Base-by-base conservation (phyloP, 495 filamentous ascomycete genomes). In the Poronia punctata region DNA sequence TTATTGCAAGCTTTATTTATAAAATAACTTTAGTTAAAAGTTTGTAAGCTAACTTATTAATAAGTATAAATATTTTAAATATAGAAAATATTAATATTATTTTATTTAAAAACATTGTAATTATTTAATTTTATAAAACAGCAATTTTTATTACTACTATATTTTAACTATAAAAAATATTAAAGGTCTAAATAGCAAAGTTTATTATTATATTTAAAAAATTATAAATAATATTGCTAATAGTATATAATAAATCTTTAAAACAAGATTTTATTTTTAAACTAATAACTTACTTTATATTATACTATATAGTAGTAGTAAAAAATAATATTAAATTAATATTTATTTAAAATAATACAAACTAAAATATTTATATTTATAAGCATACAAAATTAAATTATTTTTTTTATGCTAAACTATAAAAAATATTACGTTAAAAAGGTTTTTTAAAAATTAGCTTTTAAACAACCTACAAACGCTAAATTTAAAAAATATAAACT, bases 41-140 rank as follows among this genome's bases (percentile, higher is more conserved):
- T 11, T 21, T 38, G 10, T 38, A 38, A 38, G 12, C 11, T 29
- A 29, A 29, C 11, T 7, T 38, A 14, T 9, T 38, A 7, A 19
- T 38, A 14, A 38, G 14, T 4, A 38, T 38, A 29, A 38, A 38
- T 38, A 38, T 38, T 18, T 38, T 38, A 18, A 38, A 38, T 19
- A 1, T 26, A 15, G 28, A 38, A 19, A 2, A 38, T 9, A 4
- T 38, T 5, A 29, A 38, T 21, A 28, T 38, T 29, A 29, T 38
- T 19, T 38, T 38, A 19, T 27, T 29, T 9, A 5, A 29, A 20
- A 38, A 38, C 22, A 19, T 27, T 14, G 24, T 10, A 15, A 21
- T 38, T 27, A 38, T 38, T 38, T 27, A 27, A 20, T 38, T 14
- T 2, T 38, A 29, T 38, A 38, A 38, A 27, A 20, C 20, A 1